Evolutionary conservation across 106 monocot species (phyloP).

Genomic region (Allium fistulosum): DNA sequence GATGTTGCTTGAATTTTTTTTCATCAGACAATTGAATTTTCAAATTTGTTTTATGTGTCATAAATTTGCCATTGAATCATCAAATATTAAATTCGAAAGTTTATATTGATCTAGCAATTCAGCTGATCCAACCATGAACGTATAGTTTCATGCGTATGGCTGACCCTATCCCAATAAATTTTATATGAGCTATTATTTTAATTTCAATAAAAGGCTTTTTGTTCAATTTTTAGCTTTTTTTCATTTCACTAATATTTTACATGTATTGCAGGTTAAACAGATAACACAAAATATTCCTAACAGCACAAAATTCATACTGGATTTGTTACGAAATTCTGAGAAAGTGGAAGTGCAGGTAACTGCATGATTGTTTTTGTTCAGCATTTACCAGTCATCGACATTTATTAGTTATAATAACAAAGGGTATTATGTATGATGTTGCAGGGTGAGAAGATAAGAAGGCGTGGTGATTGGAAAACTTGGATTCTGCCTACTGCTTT

Average conservation of each 20-base stretch:
- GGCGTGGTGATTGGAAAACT: slow-evolving; percentile 2
- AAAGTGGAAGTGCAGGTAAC: slow-evolving; percentile 10
- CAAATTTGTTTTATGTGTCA: no score
- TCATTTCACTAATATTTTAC: neutral
- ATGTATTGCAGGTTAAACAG: neutral
- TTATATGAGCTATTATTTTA: neutral
- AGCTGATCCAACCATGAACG: no score
- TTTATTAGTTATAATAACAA: no score
- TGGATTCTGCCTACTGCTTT: neutral
- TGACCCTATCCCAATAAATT: no score
- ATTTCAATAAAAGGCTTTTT: neutral
- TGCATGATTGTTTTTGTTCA: neutral
- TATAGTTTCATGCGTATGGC: no score
- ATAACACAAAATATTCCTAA: slow-evolving; percentile 5
- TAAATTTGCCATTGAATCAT: no score
- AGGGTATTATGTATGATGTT: neutral
- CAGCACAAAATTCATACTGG: slow-evolving; percentile 1
- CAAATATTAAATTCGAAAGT: no score
- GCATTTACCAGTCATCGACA: neutral
- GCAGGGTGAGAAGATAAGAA: slow-evolving; percentile 8
- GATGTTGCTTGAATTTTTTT: no score
- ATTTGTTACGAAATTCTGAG: slow-evolving; percentile 2
- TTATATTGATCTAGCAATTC: no score
- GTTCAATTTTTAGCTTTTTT: neutral
- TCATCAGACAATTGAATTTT: no score